A percentile compares a stretch with the other conserved stretches of the same genome.
Conservation (phyloP, 179 eudicot genomes). For the Gypsophila paniculata region DNA sequence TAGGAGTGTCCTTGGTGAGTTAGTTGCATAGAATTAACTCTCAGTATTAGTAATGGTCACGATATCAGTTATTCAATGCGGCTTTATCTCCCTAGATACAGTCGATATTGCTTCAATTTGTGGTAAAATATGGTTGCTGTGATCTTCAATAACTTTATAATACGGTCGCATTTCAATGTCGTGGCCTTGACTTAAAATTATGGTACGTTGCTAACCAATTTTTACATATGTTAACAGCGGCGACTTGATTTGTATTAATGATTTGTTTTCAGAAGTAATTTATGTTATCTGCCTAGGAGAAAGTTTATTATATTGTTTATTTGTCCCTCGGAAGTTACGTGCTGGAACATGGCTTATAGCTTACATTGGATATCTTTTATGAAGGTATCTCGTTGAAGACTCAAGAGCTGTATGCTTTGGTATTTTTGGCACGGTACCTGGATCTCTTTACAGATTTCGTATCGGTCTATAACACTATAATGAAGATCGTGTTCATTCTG, state of each 20-base stretch:
- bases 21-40: too few species aligned
- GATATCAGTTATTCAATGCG: too few species aligned
- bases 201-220: too few species aligned
- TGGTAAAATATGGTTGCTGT: too few species aligned
- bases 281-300: neutral
- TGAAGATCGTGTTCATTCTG: slow-evolving; percentile 73
- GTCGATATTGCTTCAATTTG: too few species aligned
- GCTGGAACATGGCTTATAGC: neutral
- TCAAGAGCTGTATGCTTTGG: slow-evolving; percentile 85
- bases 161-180: too few species aligned
- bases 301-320: neutral
- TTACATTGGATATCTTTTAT: slow-evolving; percentile 13
- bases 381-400: slow-evolving; percentile 93
- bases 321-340: neutral
- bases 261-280: neutral
- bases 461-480: slow-evolving; percentile 67
- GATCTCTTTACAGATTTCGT: slow-evolving; percentile 75
- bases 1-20: too few species aligned
- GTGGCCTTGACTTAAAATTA: too few species aligned
- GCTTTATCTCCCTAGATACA: too few species aligned
- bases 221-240: neutral
- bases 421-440: slow-evolving; percentile 75
- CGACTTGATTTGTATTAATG: neutral
- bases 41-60: too few species aligned
- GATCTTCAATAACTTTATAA: too few species aligned